phyloP scores from a whole-genome alignment of 768 basidiomycete genomes.

The Tricholoma sp. region DNA sequence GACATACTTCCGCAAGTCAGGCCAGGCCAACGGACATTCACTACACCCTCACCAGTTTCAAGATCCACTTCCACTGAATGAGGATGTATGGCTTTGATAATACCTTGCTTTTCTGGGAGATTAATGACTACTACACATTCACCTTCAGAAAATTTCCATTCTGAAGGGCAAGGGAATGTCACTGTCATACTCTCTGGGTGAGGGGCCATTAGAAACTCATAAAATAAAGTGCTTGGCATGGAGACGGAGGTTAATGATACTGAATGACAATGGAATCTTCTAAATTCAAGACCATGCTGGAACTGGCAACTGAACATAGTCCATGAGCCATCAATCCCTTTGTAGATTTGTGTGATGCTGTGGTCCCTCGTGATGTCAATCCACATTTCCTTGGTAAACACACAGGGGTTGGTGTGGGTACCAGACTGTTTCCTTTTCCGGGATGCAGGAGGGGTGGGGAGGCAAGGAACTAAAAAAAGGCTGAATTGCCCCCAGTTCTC shows the following conservation, averaged over 20 bases:
- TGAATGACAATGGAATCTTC: background rate
- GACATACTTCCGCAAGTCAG: background rate
- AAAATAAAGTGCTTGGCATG: background rate
- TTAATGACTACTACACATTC: background rate
- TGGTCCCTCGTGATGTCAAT: background rate
- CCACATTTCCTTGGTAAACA: background rate
- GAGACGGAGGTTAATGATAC: background rate
- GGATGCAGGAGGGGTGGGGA: background rate
- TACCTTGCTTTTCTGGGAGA: background rate
- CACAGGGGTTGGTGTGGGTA: background rate
- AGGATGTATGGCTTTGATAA: background rate
- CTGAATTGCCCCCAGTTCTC: background rate
- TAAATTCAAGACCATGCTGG: background rate
- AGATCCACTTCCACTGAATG: background rate
- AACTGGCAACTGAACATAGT: background rate
- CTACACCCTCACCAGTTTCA: background rate
- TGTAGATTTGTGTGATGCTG: background rate
- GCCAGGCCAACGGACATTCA: background rate
- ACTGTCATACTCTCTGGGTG: background rate
- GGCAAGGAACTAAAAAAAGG: background rate
- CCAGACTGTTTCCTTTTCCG: background rate
- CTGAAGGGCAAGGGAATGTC: background rate
- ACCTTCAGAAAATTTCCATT: slow-evolving; percentile 1
- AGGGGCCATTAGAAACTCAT: background rate
- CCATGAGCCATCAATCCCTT: background rate